These are phyloP conservation scores for Onygenales sp. DNA, from an alignment of 2,329 filamentous ascomycete genomes.

Conservation along the genomic window DNA sequence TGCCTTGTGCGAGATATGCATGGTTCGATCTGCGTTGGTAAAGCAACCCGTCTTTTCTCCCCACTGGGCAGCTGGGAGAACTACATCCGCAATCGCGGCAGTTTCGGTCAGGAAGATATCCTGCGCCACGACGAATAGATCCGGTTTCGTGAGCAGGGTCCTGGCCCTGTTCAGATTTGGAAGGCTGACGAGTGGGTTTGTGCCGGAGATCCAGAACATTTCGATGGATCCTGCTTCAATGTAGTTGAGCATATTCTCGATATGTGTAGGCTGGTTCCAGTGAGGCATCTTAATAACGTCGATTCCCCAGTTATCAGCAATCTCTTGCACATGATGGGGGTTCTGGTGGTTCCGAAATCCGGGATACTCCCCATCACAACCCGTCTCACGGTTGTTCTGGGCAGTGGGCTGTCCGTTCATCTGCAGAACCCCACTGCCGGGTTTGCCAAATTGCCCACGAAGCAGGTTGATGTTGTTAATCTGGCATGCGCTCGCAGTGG, in stretches of 20 bases:
- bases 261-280: constrained; percentile 30
- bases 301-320: constrained; percentile 30
- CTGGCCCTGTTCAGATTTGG: constrained; percentile 23
- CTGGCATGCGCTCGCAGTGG: constrained; percentile 30
- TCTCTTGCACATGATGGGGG: constrained; percentile 25
- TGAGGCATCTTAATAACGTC: constrained; percentile 24
- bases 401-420: constrained; percentile 35
- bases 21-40: constrained; percentile 30
- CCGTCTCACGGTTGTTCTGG: constrained; percentile 31
- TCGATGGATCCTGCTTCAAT: constrained; percentile 25
- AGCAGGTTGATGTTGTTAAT: constrained; percentile 35
- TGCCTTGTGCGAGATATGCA: constrained; percentile 29
- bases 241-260: constrained; percentile 28
- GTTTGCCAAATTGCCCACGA: constrained; percentile 25
- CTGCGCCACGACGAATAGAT: constrained; percentile 26
- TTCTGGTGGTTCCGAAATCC: constrained; percentile 29
- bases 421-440: constrained; percentile 27
- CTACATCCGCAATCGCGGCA: constrained; percentile 27
- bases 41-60: constrained; percentile 32
- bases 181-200: constrained; percentile 31
- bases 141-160: constrained; percentile 21
- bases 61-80: constrained; percentile 29
- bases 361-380: constrained; percentile 31
- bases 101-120: constrained; percentile 32
- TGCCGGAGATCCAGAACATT: constrained; percentile 31